Conservation (phyloP, 2,329 filamentous ascomycete species). For the Didymella exigua region DNA sequence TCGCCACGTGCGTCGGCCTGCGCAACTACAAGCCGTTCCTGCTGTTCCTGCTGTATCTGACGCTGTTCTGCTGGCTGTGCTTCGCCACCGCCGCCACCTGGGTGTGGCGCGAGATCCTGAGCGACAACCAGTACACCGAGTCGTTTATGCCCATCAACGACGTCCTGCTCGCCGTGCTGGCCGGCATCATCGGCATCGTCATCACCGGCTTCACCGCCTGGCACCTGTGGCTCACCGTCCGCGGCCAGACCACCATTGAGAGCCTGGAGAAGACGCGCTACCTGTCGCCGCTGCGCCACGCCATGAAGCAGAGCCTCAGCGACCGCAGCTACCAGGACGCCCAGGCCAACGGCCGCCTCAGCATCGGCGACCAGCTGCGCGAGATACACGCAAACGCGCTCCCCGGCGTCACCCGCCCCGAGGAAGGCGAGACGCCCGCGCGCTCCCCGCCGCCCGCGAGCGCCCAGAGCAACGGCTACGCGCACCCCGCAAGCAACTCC, state of each 20-base stretch:
- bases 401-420: slow-evolving; percentile 77
- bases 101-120: slow-evolving; percentile 83
- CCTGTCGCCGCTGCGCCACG: slow-evolving; percentile 76
- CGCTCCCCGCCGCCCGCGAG: slow-evolving; percentile 41
- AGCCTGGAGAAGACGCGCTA: slow-evolving; percentile 96
- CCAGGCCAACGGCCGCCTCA: slow-evolving; percentile 49
- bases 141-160: slow-evolving; percentile 86
- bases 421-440: slow-evolving; percentile 74
- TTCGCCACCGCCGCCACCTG: slow-evolving; percentile 79
- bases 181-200: slow-evolving; percentile 89
- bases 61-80: slow-evolving; percentile 79
- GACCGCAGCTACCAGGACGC: slow-evolving; percentile 52
- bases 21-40: slow-evolving; percentile 96
- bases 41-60: slow-evolving; percentile 88
- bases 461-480: slow-evolving; percentile 36
- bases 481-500: slow-evolving; percentile 9
- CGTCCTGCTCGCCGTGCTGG: slow-evolving; percentile 82
- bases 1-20: slow-evolving; percentile 92
- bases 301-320: slow-evolving; percentile 67
- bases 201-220: slow-evolving; percentile 87
- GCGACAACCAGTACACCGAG: slow-evolving; percentile 72
- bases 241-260: slow-evolving; percentile 92
- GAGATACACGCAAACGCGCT: slow-evolving; percentile 83
- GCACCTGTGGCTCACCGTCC: slow-evolving; percentile 82
- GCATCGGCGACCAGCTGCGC: slow-evolving; percentile 70